phyloP scores from a whole-genome alignment of 2,329 filamentous ascomycete species.

The Fusarium sp. region DNA sequence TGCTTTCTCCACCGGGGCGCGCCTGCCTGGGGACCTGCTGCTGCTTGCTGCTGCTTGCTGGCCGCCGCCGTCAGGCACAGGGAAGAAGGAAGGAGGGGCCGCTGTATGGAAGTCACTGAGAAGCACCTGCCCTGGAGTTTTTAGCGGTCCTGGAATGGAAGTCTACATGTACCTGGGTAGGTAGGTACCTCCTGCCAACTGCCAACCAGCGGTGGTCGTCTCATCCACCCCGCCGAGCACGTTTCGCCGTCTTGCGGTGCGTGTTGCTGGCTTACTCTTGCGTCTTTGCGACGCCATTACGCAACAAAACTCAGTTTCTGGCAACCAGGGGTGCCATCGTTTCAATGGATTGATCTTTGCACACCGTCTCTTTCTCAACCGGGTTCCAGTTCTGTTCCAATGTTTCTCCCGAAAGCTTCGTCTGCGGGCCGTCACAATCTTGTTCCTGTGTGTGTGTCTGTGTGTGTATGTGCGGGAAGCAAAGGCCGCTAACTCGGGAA shows the following conservation, averaged over 20 bases:
- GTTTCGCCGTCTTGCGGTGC: conserved; percentile 35
- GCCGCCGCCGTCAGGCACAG: conserved; percentile 17
- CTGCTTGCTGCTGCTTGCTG: neutral
- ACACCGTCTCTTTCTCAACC: neutral
- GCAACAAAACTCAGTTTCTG: conserved; percentile 27
- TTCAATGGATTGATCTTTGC: neutral
- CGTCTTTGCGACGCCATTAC: conserved; percentile 36
- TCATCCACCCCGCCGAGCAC: conserved; percentile 44
- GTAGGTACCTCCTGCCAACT: neutral
- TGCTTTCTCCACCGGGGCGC: neutral
- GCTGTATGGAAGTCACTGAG: neutral
- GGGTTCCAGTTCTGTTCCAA: conserved; percentile 7
- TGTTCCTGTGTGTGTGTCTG: conserved; percentile 14
- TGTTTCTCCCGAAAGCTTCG: conserved; percentile 37
- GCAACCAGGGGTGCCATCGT: neutral
- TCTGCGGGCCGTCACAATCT: conserved; percentile 23
- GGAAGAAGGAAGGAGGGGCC: neutral
- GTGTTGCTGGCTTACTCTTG: conserved; percentile 34
- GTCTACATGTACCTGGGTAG: neutral
- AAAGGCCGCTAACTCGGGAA: conserved; percentile 23
- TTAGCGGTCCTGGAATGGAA: neutral
- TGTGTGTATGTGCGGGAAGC: conserved; percentile 22
- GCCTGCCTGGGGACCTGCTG: conserved; percentile 2
- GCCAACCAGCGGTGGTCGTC: conserved; percentile 11
- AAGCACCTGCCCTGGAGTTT: neutral